These are phyloP conservation scores for Lasiodiplodia theobromae DNA, from an alignment of 2,329 filamentous ascomycete genomes.

Conservation along the genomic window DNA sequence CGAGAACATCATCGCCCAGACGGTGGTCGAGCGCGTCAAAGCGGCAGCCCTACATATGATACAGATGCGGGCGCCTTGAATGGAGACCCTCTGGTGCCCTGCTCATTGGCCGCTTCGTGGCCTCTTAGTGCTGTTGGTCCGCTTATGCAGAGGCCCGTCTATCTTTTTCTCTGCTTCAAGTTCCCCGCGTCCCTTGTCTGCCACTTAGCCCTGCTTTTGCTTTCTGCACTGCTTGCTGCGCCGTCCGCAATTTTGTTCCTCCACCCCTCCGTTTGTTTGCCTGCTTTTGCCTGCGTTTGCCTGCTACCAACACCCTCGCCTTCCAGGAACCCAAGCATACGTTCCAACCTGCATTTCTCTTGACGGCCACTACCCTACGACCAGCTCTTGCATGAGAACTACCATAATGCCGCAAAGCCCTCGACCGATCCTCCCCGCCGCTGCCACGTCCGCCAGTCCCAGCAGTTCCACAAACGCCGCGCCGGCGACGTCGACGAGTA, in stretches of 20 bases:
- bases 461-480: conserved; percentile 18
- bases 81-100: background rate
- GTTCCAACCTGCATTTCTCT: background rate
- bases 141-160: conserved; percentile 10
- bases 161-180: background rate
- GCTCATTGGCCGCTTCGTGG: background rate
- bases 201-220: background rate
- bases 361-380: background rate
- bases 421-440: conserved; percentile 11
- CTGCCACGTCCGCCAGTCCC: background rate
- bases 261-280: conserved; percentile 15
- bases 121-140: conserved; percentile 4
- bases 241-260: conserved; percentile 21
- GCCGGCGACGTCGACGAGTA: background rate
- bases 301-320: conserved; percentile 5
- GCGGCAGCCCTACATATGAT: conserved; percentile 26
- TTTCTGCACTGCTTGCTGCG: conserved; percentile 3
- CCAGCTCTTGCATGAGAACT: background rate
- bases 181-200: conserved; percentile 18
- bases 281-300: conserved; percentile 8
- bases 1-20: conserved; percentile 23
- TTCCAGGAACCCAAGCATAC: background rate
- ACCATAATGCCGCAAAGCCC: conserved; percentile 15
- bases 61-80: conserved; percentile 16
- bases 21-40: conserved; percentile 19